These are phyloP conservation scores for Alternaria arbusti DNA, from an alignment of 2,329 filamentous ascomycete species.

Conservation along the genomic window DNA sequence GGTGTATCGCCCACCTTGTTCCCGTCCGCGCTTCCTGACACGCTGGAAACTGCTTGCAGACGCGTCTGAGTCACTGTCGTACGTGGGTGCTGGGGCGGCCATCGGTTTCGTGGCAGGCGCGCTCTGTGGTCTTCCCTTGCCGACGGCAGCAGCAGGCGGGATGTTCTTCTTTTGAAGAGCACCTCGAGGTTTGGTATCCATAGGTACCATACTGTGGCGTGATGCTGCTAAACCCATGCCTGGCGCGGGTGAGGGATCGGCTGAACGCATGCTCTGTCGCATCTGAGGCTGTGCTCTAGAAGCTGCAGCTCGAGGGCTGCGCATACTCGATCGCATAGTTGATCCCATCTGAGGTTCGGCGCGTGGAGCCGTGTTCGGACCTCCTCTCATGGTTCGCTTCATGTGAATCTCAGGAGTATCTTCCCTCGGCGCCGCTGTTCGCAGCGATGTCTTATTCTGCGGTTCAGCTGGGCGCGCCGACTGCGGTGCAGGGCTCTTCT, in stretches of 20 bases:
- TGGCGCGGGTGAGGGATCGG: slow-evolving; percentile 34
- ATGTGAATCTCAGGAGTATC: slow-evolving; percentile 35
- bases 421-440: slow-evolving; percentile 9
- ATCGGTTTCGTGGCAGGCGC: slow-evolving; percentile 23
- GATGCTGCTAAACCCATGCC: slow-evolving; percentile 43
- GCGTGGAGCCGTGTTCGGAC: slow-evolving; percentile 9
- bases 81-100: slow-evolving; percentile 32
- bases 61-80: slow-evolving; percentile 53
- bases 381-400: slow-evolving; percentile 44
- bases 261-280: slow-evolving; percentile 57
- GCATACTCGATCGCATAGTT: slow-evolving; percentile 49
- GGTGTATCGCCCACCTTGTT: slow-evolving; percentile 57
- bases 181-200: slow-evolving; percentile 37
- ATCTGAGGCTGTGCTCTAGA: slow-evolving; percentile 41
- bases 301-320: slow-evolving; percentile 20
- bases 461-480: slow-evolving; percentile 17
- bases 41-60: slow-evolving; percentile 80
- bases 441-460: slow-evolving; percentile 14
- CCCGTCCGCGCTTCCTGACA: slow-evolving; percentile 48
- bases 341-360: slow-evolving; percentile 20
- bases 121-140: slow-evolving; percentile 37
- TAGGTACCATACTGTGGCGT: slow-evolving; percentile 37
- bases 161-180: slow-evolving; percentile 50
- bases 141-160: slow-evolving; percentile 28
- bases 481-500: slow-evolving; percentile 44